These are phyloP conservation scores for Phaeosphaeriaceae sp. DNA, from an alignment of 2,329 filamentous ascomycete genomes.

Conservation along the genomic window DNA sequence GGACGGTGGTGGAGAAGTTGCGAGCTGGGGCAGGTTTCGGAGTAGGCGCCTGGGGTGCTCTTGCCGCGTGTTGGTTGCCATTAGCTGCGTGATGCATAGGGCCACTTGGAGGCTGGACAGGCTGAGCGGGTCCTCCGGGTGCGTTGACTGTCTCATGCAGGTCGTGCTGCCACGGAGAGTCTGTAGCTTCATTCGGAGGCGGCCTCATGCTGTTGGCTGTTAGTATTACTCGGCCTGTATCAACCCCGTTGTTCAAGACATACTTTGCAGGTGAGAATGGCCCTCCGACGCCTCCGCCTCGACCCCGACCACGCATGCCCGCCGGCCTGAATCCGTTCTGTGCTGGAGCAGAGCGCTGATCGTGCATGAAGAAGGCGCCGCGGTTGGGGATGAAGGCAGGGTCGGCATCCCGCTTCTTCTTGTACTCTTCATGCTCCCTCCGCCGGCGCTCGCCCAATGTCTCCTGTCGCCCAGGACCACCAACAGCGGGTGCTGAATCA, in stretches of 20 bases:
- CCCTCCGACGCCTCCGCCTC: constrained; percentile 61
- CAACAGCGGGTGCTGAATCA: constrained; percentile 51
- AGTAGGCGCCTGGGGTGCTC: constrained; percentile 27
- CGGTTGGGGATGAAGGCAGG: constrained; percentile 93
- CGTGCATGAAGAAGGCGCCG: constrained; percentile 97
- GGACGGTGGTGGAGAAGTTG: constrained; percentile 79
- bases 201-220: constrained; percentile 48
- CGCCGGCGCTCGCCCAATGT: constrained; percentile 74
- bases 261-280: constrained; percentile 68
- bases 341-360: constrained; percentile 80
- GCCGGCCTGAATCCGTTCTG: constrained; percentile 77
- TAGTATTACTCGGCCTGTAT: constrained; percentile 23
- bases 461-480: constrained; percentile 54
- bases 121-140: constrained; percentile 40
- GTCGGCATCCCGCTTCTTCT: constrained; percentile 85
- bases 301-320: constrained; percentile 68
- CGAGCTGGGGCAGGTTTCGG: constrained; percentile 46
- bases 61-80: constrained; percentile 26
- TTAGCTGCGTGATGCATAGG: constrained; percentile 19
- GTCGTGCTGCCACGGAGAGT: constrained; percentile 88
- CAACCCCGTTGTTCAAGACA: constrained; percentile 34
- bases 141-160: constrained; percentile 76
- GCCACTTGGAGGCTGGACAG: constrained; percentile 20
- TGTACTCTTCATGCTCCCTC: constrained; percentile 90
- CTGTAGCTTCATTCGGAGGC: constrained; percentile 63